Evolutionary conservation across 73 alveolate species (phyloP), one percentile per base, ranked within the genome.

Genomic region (Paramecium sexaurelia): DNA sequence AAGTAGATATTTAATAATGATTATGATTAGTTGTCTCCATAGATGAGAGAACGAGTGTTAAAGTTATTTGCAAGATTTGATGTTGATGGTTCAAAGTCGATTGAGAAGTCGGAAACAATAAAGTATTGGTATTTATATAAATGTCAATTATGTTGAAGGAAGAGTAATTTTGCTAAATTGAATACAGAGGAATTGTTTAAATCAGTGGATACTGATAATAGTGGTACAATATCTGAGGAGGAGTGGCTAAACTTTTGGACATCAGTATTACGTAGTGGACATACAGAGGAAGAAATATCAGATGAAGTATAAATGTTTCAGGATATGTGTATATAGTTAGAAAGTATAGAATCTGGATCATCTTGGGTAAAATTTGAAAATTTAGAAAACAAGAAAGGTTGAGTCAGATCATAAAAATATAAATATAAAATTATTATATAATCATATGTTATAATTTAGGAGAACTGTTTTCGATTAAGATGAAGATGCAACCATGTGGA

Each of bases 161-260:
- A 88, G 78, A 68, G 91, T 32, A 88, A 88, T 68, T 88, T 88
- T 41, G 94, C 94, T 1, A 88, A 88, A 47, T 55, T 88, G 57
- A 88, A 88, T 68, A 88, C 94, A 19, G 94, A 88, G 24, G 93
- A 91, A 57, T 37, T 91, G 20, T 91, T 91, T 69, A 91, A 82
- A 35, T 82, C 95, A 22, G 92, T 91, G 1, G 95, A 91, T 55
- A 39, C 91, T 19, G 95, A 91, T 37, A 75, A 75, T 45, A 83
- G 68, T 37, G 95, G 95, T 13, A 91, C 93, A 1, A 83, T 91
- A 33, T 91, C 95, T 10, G 90, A 93, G 51, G 97, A 96, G 22
- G 96, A 92, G 93, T 88, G 94, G 94, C 29, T 88, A n/a, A 82
- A 69, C 51, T 88, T 88, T 66, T 88, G 94, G 94, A 47, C 78